Evolutionary conservation across 208 protist species (phyloP).

Genomic region (Jaenimonas drosophilae): DNA sequence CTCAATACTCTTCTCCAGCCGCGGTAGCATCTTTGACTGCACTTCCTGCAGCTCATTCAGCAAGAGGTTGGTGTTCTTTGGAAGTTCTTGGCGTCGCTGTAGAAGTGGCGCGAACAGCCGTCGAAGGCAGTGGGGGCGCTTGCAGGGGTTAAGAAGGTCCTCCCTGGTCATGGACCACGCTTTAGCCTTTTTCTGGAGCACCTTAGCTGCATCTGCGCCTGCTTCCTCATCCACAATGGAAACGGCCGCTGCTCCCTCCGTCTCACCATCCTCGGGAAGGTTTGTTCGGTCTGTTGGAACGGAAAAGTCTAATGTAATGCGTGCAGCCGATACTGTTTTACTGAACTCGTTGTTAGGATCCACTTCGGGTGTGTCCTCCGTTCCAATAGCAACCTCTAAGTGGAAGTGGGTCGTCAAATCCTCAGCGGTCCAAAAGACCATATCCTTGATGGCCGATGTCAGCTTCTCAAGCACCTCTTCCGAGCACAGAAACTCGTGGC

Average conservation of each 20-base stretch:
- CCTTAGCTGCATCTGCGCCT: neutral
- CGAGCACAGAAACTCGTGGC: constrained; percentile 17
- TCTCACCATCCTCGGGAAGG: constrained; percentile 1
- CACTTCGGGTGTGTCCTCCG: neutral
- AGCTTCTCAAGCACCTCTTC: constrained; percentile 13
- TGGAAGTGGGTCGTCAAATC: constrained; percentile 31
- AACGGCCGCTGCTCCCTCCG: neutral
- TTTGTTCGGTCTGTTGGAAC: constrained; percentile 10
- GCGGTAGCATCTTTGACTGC: constrained; percentile 28
- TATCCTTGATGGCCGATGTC: constrained; percentile 10
- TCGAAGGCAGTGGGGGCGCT: constrained; percentile 39
- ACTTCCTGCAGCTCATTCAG: constrained; percentile 30
- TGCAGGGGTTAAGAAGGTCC: constrained; percentile 43
- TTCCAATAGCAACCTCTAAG: constrained; percentile 17
- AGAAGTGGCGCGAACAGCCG: constrained; percentile 57
- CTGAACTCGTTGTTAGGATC: neutral
- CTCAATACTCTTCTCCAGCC: constrained; percentile 31
- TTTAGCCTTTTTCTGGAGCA: constrained; percentile 18
- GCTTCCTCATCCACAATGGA: neutral
- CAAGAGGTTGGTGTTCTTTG: constrained; percentile 37
- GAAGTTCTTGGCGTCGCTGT: constrained; percentile 24
- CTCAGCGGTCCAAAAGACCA: constrained; percentile 46
- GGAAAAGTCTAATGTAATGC: constrained; percentile 23
- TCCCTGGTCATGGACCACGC: constrained; percentile 18
- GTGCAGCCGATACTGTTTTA: neutral